Conservation (phyloP, 768 basidiomycete genomes). For the Rubroboletus pulcherrimus region DNA sequence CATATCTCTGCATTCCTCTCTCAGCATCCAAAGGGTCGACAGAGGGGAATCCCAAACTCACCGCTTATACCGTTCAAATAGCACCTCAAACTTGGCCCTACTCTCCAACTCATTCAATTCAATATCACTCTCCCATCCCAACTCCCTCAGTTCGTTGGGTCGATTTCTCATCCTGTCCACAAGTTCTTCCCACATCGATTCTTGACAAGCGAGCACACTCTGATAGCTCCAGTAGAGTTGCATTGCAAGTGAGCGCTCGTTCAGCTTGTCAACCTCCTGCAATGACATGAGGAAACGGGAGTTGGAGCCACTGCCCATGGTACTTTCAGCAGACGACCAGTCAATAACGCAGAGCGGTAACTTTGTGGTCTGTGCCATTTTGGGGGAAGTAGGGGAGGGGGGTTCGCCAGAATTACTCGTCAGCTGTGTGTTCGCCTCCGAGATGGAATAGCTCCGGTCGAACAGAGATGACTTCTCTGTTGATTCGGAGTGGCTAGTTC, state of each 20-base stretch:
- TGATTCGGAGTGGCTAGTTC: slow-evolving; percentile 30
- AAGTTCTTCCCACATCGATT: slow-evolving; percentile 76
- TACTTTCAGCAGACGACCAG: slow-evolving; percentile 42
- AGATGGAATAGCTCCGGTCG: slow-evolving; percentile 27
- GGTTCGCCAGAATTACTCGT: slow-evolving; percentile 21
- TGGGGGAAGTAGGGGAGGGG: slow-evolving; percentile 17
- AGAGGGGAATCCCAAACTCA: slow-evolving; percentile 28
- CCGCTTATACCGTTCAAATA: slow-evolving; percentile 56
- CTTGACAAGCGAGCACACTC: slow-evolving; percentile 59
- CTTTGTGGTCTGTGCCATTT: slow-evolving; percentile 11
- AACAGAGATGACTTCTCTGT: slow-evolving; percentile 34
- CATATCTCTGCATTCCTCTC: slow-evolving; percentile 50
- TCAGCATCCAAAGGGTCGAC: neutral
- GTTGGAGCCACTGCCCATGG: slow-evolving; percentile 31
- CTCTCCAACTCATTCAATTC: slow-evolving; percentile 55
- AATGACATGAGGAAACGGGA: slow-evolving; percentile 36
- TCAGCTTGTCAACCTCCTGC: slow-evolving; percentile 44
- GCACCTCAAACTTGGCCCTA: slow-evolving; percentile 54
- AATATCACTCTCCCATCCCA: slow-evolving; percentile 71
- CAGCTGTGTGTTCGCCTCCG: slow-evolving; percentile 21
- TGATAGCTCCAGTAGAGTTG: slow-evolving; percentile 65
- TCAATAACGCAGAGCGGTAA: slow-evolving; percentile 43
- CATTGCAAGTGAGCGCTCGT: slow-evolving; percentile 64
- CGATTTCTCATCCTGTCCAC: slow-evolving; percentile 58
- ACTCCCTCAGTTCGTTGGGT: slow-evolving; percentile 46